Base-by-base conservation (phyloP, 1,284 basidiomycete species). In the Tilletia setariae region DNA sequence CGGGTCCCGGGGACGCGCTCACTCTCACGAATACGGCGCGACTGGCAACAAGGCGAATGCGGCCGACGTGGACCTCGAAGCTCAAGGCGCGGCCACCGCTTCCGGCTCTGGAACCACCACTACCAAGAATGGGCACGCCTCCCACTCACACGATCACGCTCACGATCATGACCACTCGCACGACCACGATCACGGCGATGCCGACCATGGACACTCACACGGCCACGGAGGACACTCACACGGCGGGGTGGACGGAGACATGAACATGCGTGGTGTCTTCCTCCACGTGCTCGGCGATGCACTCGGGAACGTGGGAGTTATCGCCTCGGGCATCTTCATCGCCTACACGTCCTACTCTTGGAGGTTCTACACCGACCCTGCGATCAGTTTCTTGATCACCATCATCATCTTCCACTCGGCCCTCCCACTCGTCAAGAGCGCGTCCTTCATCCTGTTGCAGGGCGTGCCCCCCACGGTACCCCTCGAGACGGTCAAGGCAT, bases 181-280 rank as follows among this genome's bases (percentile, higher is more conserved):
- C 19, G 47, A 46, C 35, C 61, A 66, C 35, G 65, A 73, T 11
- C 69, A 32, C 13, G 66, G 79, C 40, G 74, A 67, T 6, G 74
- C 80, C 63, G 70, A 46, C 46, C 68, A 71, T 32, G 69, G 73
- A 28, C 76, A 74, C 63, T 76, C 78, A 13, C 83, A 84, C 53
- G 74, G 87, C 73, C 84, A 85, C 9, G 90, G 91, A 78, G 82
- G 85, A 0, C 90, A 92, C 79, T 85, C 83, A 2, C 75, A 82
- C 46, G 74, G 70, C 70, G 72, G 72, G 7, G 75, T 74, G 47
- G 77, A 84, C 65, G 89, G 90, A 21, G 91, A 90, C 4, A 98
- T 99, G 95, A 99, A 98, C 84, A 98, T 98, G 94, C 91, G 86
- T 42, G 96, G 94, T 35, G 87, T 98, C 2, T 87, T 98, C 68